These are phyloP conservation scores for Leccinum variicolor DNA, from an alignment of 768 basidiomycete genomes.

Conservation along the genomic window DNA sequence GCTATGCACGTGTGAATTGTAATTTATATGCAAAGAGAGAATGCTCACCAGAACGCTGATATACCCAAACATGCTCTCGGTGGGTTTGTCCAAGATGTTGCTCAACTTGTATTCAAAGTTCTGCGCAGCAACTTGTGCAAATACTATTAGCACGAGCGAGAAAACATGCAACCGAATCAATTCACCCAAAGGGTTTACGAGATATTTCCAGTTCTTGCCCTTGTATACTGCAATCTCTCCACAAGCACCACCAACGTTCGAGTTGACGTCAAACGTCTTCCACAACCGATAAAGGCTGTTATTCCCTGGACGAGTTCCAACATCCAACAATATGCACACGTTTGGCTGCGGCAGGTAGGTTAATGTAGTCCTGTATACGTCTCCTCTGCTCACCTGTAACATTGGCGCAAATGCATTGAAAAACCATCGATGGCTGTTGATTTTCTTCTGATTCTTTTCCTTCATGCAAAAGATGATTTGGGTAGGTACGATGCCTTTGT, in stretches of 20 bases:
- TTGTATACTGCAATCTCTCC: slow-evolving; percentile 96
- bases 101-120: slow-evolving; percentile 96
- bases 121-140: slow-evolving; percentile 81
- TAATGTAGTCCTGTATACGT: not conserved
- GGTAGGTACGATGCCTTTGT: slow-evolving; percentile 92
- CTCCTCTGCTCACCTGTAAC: slow-evolving; percentile 57
- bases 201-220: slow-evolving; percentile 78
- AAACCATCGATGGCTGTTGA: slow-evolving; percentile 96
- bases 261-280: slow-evolving; percentile 92
- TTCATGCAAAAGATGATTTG: slow-evolving; percentile 91
- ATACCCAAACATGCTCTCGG: slow-evolving; percentile 89
- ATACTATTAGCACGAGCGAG: not conserved
- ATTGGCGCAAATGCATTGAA: slow-evolving; percentile 90
- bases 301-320: slow-evolving; percentile 86
- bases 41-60: slow-evolving; percentile 80
- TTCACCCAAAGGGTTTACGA: slow-evolving; percentile 80
- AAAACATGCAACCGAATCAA: slow-evolving; percentile 12
- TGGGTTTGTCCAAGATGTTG: slow-evolving; percentile 88
- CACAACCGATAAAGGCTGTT: slow-evolving; percentile 92
- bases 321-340: slow-evolving; percentile 89
- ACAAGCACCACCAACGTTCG: slow-evolving; percentile 92
- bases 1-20: slow-evolving; percentile 39
- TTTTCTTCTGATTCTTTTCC: slow-evolving; percentile 96
- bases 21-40: not conserved
- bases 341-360: slow-evolving; percentile 56